Percentiles rank a stretch among this genome's conserved stretches.
phyloP scores from a whole-genome alignment of 2,329 filamentous ascomycete genomes.

The Stagonosporopsis vannaccii region DNA sequence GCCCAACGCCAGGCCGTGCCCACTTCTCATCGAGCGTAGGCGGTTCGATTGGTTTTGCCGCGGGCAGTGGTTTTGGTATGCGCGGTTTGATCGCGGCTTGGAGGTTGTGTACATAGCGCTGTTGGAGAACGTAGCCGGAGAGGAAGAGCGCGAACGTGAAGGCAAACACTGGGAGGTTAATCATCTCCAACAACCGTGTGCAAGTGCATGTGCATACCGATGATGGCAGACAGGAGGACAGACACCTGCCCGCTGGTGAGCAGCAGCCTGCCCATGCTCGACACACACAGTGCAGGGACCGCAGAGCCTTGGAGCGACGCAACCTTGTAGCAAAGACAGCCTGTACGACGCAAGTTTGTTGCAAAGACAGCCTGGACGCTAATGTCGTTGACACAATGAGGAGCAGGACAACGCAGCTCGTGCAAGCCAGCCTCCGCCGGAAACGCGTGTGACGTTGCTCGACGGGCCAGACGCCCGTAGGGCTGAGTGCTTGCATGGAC shows the following conservation, averaged over 20 bases:
- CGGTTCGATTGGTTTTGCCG: constrained; percentile 41
- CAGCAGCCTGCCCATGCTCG: constrained; percentile 57
- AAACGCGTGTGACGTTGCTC: constrained; percentile 38
- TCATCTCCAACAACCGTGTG: too few relatives aligned
- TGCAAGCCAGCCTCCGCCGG: constrained; percentile 30
- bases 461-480: constrained; percentile 25
- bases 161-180: constrained; percentile 69
- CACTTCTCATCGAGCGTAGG: constrained; percentile 48
- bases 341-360: too few relatives aligned
- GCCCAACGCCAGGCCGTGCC: constrained; percentile 42
- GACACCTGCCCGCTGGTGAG: constrained; percentile 76
- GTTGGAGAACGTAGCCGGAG: constrained; percentile 86
- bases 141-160: constrained; percentile 87
- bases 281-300: not conserved
- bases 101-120: constrained; percentile 80
- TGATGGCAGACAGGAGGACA: constrained; percentile 67
- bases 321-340: too few relatives aligned
- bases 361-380: too few relatives aligned
- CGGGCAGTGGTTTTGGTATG: constrained; percentile 52
- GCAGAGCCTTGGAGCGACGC: too few relatives aligned
- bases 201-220: constrained; percentile 59
- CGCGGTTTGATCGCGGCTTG: constrained; percentile 72
- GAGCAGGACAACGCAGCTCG: constrained; percentile 22
- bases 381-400: too few relatives aligned
- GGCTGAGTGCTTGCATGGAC: constrained; percentile 25